Base-by-base conservation (phyloP, 202 grass and related monocot genomes). In the Cymbopogon flexuosus region DNA sequence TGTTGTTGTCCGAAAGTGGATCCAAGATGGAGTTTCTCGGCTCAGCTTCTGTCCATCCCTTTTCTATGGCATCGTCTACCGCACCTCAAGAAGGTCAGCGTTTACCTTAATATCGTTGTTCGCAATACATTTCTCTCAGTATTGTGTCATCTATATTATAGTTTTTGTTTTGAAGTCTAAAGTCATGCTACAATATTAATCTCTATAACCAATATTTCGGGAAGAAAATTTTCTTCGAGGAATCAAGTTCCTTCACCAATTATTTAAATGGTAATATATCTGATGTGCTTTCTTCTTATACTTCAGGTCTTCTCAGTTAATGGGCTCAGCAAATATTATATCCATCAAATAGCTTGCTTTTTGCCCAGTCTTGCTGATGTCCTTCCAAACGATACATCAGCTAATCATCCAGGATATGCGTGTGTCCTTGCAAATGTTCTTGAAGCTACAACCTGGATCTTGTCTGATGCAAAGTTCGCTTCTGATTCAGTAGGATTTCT, bases 401-500 rank as follows among this genome's bases (percentile, higher is more conserved):
- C 77, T 68, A 84, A 90, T 82, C 87, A 86, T 82, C 96, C 96
- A 80, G 90, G 96, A 84, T 93, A 95, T 93, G 96, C 96, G 2
- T 98, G 96, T 69, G 62, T 99, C 64, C 96, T 99, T 88, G 96
- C 86, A 70, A 99, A 99, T 92, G 88, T 99, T 77, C 90, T 95
- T 85, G 96, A 99, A 89, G 88, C 82, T 89, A 88, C 90, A 84
- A 89, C 88, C 60, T 88, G 85, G 88, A 84, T 90, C 86, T 91
- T 93, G 61, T 90, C 96, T 15, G 92, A 92, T 72, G 65, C 86
- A 81, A 91, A 93, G 68, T 87, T 88, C 15, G 85, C 86, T 88
- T 81, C 80, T 91, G 86, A 90, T 67, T 88, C 81, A 66, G 96
- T 99, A 96, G 24, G 86, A 77, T 11, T 64, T 80, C 49, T 68